Evolutionary conservation across 2,329 filamentous ascomycete genomes (phyloP).

Genomic region (Ascochyta viciae-villosae): DNA sequence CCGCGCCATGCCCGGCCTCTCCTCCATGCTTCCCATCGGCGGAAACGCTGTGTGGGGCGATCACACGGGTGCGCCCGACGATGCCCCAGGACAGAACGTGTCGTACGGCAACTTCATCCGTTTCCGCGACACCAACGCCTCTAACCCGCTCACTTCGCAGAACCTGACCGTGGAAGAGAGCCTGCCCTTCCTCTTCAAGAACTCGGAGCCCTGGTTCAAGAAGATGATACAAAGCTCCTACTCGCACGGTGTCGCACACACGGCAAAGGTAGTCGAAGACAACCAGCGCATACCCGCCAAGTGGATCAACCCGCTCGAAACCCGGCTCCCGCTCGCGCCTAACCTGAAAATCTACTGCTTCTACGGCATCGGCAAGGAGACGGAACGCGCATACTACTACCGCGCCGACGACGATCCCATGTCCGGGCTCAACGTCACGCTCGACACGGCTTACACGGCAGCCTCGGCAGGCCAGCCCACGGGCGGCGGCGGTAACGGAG

Average conservation of each 20-base stretch:
- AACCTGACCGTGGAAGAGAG: conserved; percentile 86
- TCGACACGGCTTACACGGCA: conserved; percentile 59
- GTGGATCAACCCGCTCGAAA: conserved; percentile 95
- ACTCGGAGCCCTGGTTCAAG: conserved; percentile 85
- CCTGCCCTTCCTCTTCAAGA: conserved; percentile 77
- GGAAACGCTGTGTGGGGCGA: conserved; percentile 97
- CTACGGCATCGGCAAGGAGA: conserved; percentile 93
- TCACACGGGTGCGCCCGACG: conserved; percentile 84
- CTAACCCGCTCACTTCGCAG: conserved; percentile 53
- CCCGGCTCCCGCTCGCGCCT: conserved; percentile 83
- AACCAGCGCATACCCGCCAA: conserved; percentile 65
- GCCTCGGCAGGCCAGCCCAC: conserved; percentile 24
- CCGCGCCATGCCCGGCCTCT: conserved; percentile 94
- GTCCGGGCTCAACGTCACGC: conserved; percentile 70
- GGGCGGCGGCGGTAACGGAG: conserved; percentile 17
- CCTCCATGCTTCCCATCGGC: conserved; percentile 94
- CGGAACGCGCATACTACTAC: conserved; percentile 93
- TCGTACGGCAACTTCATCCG: conserved; percentile 85
- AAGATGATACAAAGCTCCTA: conserved; percentile 76
- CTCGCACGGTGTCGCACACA: conserved; percentile 87
- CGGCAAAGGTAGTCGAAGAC: conserved; percentile 77
- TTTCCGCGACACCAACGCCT: conserved; percentile 71
- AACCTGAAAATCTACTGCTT: conserved; percentile 96
- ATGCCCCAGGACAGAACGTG: conserved; percentile 72
- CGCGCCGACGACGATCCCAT: conserved; percentile 70